These are phyloP conservation scores for Butyriboletus loyo DNA, from an alignment of 768 basidiomycete species.

Conservation along the genomic window DNA sequence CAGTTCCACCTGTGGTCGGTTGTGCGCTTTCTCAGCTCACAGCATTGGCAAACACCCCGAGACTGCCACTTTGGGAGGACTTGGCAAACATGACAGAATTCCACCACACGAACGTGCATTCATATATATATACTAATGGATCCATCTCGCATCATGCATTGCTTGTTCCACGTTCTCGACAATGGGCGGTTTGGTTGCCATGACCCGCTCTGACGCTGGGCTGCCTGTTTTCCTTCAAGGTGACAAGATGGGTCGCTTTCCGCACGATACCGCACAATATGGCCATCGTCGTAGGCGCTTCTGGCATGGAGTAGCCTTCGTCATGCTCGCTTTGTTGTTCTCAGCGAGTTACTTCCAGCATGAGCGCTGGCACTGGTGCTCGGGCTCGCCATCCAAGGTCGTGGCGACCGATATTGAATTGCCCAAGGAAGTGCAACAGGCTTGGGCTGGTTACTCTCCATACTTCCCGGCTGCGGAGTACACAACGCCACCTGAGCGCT, in stretches of 20 bases:
- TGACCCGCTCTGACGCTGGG: neutral
- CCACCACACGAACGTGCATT: slow-evolving; percentile 25
- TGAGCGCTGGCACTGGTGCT: slow-evolving; percentile 5
- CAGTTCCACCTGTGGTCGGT: neutral
- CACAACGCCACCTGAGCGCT: slow-evolving; percentile 42
- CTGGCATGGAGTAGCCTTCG: neutral
- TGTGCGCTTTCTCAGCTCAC: neutral
- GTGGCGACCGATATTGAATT: slow-evolving; percentile 1
- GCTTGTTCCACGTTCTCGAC: slow-evolving; percentile 4
- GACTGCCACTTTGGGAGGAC: slow-evolving; percentile 6
- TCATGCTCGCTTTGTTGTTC: slow-evolving; percentile 17
- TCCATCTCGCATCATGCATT: neutral
- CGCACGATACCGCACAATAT: neutral
- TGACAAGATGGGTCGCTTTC: slow-evolving; percentile 2
- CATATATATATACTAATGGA: slow-evolving; percentile 15
- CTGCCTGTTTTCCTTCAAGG: slow-evolving; percentile 6
- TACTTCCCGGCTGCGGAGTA: slow-evolving; percentile 51
- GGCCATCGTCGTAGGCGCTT: neutral
- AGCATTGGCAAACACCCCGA: neutral
- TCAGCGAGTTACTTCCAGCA: slow-evolving; percentile 12
- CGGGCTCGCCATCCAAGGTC: neutral
- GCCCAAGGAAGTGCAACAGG: slow-evolving; percentile 26
- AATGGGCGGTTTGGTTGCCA: neutral
- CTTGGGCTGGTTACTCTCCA: slow-evolving; percentile 65
- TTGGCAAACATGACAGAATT: slow-evolving; percentile 3